Conservation (phyloP, 768 basidiomycete genomes). For the Strobilomyces dryophilus region DNA sequence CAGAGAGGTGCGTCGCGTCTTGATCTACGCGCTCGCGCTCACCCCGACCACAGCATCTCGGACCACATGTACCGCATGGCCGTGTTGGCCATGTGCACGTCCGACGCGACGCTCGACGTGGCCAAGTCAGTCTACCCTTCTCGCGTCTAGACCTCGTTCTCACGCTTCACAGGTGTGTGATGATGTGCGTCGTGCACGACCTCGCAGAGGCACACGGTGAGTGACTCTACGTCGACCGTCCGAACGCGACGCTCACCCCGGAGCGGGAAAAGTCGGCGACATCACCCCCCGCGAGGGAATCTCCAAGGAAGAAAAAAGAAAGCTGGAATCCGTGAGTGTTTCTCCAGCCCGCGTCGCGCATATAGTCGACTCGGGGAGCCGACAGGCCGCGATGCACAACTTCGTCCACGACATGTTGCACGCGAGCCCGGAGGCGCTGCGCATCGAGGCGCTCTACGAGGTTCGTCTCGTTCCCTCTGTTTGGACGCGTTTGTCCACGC, state of each 20-base stretch:
- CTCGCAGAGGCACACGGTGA: constrained; percentile 91
- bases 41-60: constrained; percentile 56
- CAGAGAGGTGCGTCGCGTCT: constrained; percentile 63
- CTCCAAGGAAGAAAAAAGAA: constrained; percentile 71
- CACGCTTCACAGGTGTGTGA: constrained; percentile 50
- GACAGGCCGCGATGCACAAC: constrained; percentile 84
- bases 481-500: neutral
- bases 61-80: constrained; percentile 99
- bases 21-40: neutral
- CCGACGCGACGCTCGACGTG: constrained; percentile 67
- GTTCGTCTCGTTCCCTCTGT: constrained; percentile 21
- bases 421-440: constrained; percentile 58
- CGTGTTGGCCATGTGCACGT: constrained; percentile 83
- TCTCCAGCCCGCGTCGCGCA: too few relatives aligned
- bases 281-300: constrained; percentile 90
- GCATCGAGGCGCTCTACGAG: constrained; percentile 69
- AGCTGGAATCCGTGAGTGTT: constrained; percentile 60
- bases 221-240: too few relatives aligned
- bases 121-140: constrained; percentile 51
- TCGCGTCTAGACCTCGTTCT: neutral
- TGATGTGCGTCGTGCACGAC: constrained; percentile 93
- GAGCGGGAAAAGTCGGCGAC: constrained; percentile 76
- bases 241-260: neutral
- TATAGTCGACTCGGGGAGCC: neutral
- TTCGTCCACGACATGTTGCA: constrained; percentile 91